Base-by-base conservation (phyloP, 306 rosid species). In the Quercus mongolica region DNA sequence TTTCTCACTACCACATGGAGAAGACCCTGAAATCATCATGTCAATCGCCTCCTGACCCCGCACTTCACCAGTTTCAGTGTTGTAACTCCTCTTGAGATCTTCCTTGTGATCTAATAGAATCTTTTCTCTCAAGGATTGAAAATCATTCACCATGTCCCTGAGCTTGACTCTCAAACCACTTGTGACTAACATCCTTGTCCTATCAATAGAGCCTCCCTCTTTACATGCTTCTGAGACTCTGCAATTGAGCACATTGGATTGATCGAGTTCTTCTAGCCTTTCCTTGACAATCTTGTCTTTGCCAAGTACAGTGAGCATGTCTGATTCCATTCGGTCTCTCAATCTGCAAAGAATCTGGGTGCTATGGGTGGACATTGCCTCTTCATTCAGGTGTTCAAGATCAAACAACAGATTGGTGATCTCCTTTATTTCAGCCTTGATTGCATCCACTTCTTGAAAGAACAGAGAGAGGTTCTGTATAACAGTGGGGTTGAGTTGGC, bases 321-420 rank as follows among this genome's bases (percentile, higher is more conserved):
- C 85, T 1, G 96, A 88, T 8, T 93, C 99, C 87, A 89, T 89
- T 4, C 94, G 74, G 81, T 96, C 97, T 84, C 97, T 84, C 11
- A 96, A 76, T 38, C 98, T 97, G 1, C 92, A 86, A 4, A 96
- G 93, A 61, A 96, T 86, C 81, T 95, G 93, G 30, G 94, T 79
- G 71, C 92, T 91, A 87, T 91, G 98, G 18, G 94, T 87, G 61
- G 94, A 90, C 23, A 90, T 89, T 20, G 96, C 80, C 80, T 95
- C 97, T 76, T 88, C 91, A 72, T 88, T 87, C 56, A 95, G 88
- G 85, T 82, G 82, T 61, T 86, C 87, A 77, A 95, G 97, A 78
- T 93, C 97, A 23, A 13, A 19, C 80, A 95, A 91, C 97, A 95
- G 98, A 91, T 90, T 90, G 90, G 98, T 80, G 59, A 92, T 90